Evolutionary conservation across 768 basidiomycete genomes (phyloP).

Genomic region (Kockovaella imperatae): DNA sequence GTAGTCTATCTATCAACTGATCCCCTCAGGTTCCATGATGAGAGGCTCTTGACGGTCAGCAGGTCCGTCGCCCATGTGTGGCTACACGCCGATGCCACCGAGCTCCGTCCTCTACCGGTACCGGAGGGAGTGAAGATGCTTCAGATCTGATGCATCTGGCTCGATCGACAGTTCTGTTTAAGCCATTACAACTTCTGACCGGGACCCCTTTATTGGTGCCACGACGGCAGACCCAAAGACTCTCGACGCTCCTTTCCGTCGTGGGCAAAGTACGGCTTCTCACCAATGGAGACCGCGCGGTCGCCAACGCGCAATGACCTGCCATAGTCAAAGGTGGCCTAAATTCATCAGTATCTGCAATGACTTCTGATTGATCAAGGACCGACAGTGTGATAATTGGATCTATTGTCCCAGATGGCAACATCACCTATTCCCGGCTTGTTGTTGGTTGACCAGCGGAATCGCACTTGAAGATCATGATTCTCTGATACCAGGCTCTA

Average conservation of each 20-base stretch:
- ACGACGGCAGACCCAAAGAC: too few species aligned
- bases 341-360: too few species aligned
- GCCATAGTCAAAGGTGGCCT: neutral
- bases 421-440: constrained; percentile 47
- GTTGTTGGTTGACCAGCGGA: constrained; percentile 52
- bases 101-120: neutral
- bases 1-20: neutral
- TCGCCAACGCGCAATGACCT: neutral
- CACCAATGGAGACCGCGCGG: constrained; percentile 50
- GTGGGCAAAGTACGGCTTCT: constrained; percentile 51
- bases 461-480: constrained; percentile 42
- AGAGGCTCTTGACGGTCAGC: constrained; percentile 25
- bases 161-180: constrained; percentile 4
- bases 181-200: too few species aligned
- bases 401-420: constrained; percentile 56
- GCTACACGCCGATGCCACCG: constrained; percentile 16
- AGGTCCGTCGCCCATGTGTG: constrained; percentile 28
- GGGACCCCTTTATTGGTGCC: too few species aligned
- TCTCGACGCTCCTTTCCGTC: too few species aligned
- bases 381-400: constrained; percentile 8
- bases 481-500: too few species aligned
- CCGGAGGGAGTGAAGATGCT: constrained; percentile 1
- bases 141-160: constrained; percentile 6
- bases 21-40: constrained; percentile 29
- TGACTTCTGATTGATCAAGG: too few species aligned